phyloP scores from a whole-genome alignment of 768 basidiomycete species.

The Suillus subalutaceus region DNA sequence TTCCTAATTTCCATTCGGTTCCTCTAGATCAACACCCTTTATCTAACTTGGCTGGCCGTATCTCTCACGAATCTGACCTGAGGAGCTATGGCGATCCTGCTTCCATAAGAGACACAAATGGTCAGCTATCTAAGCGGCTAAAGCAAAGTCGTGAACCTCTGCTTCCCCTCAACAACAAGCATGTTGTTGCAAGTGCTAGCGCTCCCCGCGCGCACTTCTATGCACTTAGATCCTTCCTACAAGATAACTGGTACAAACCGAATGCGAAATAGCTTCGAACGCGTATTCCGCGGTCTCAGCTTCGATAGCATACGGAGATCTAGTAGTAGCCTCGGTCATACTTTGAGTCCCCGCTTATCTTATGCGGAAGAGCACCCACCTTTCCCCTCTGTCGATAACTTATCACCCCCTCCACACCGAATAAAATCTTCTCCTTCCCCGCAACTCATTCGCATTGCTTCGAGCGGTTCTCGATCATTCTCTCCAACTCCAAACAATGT shows the following conservation, averaged over 20 bases:
- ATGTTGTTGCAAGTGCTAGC: slow-evolving; percentile 7
- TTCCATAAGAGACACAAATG: slow-evolving; percentile 28
- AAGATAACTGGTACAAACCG: slow-evolving; percentile 24
- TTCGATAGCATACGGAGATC: slow-evolving; percentile 51
- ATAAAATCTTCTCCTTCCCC: slow-evolving; percentile 22
- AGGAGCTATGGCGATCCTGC: slow-evolving; percentile 27
- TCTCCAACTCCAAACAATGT: slow-evolving; percentile 31
- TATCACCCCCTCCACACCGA: slow-evolving; percentile 13
- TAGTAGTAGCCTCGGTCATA: slow-evolving; percentile 16
- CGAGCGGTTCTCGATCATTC: slow-evolving; percentile 24
- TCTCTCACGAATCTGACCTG: slow-evolving; percentile 45
- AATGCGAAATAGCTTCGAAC: slow-evolving; percentile 64
- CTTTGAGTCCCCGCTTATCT: slow-evolving; percentile 15
- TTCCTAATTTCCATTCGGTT: slow-evolving; percentile 28
- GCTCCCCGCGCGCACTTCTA: slow-evolving; percentile 28
- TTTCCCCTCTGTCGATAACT: slow-evolving; percentile 13
- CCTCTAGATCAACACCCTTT: slow-evolving; percentile 42
- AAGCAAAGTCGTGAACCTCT: slow-evolving; percentile 78
- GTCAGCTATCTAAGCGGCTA: slow-evolving; percentile 39
- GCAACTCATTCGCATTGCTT: slow-evolving; percentile 30
- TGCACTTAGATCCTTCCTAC: slow-evolving; percentile 14
- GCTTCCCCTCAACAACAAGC: slow-evolving; percentile 47
- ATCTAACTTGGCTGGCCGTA: slow-evolving; percentile 39
- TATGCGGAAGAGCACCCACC: slow-evolving; percentile 18
- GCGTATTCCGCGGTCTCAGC: slow-evolving; percentile 54